Evolutionary conservation across 805 yeast genomes (phyloP), one percentile per base, ranked within the genome.

Genomic region (Candida stauntonica): DNA sequence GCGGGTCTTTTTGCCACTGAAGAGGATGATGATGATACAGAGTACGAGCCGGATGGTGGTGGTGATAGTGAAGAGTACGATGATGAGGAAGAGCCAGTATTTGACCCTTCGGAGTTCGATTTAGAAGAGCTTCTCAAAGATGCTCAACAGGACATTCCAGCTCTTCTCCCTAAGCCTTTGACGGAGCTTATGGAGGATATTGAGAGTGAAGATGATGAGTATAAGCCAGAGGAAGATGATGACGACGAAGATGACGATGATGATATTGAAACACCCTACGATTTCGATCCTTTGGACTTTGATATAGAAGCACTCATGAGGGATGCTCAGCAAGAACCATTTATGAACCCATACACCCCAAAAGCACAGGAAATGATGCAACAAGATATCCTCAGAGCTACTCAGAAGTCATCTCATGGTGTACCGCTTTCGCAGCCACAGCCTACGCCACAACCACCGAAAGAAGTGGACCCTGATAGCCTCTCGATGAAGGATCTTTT

Each of bases 11-110:
- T 38, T 5, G 26, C 36, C 17, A 39, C 31, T n/a, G 43, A 39
- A 12, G 45, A 36, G 6, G 45, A 39, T 17, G 43, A 39, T 18
- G 46, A 38, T 14, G 46, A 42, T 21, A 40, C 44, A 5, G 49
- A 45, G 23, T 39, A 42, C 19, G 45, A 45, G 8, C 42, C 42
- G 9, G 40, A 29, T 14, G 41, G 30, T 9, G 45, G 33, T 11
- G 42, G 32, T 5, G 44, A 28, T 5, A 39, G 26, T 2, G 39
- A 23, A 7, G 39, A 34, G 13, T 26, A 26, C 8, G 33, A 32
- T 7, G 38, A 32, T 7, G 46, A 33, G 8, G 44, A 36, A n/a
- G 35, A 27, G 8, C 39, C 29, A 5, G n/a, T 13, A 3, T 30
- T n/a, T 18, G 39, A 36, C 17, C 34, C 39, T 3, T 36, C 34